Base-by-base conservation (phyloP, 371 early-diverging fungal genomes). In the Saksenaea oblongispora region DNA sequence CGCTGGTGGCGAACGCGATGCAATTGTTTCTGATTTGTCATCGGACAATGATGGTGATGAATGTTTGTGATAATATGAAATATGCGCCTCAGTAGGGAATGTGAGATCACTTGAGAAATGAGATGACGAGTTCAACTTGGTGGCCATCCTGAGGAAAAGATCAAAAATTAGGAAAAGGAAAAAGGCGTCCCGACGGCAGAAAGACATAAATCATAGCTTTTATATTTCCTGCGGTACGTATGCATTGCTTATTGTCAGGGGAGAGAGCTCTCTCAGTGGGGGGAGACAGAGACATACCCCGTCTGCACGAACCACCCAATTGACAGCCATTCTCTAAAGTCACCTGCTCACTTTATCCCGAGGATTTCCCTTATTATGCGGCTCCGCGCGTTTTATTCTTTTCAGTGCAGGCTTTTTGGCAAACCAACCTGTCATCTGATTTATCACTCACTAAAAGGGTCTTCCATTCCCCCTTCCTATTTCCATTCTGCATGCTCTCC, bases 271-370 rank as follows among this genome's bases (percentile, higher is more conserved):
- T 41, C 5, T 41, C 42, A 14, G 0, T 41, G 42, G 14, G 14
- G 42, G 42, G 42, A 17, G 42, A 13, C 5, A 1, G 14, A 17
- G 41, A n/a, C n/a, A 17, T 14, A 31, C 42, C 42, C 18, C 18
- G n/a, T 17, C 42, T 41, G 42, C 42, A 41, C 42, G 42, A 41
- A 41, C 42, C 42, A 41, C 42, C 42, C 42, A 41, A 41, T 41
- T 41, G 42, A 41, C 17, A 41, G 42, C 42, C 42, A 17, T 17
- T 41, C n/a, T 14, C 14, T 41, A 17, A 41, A 41, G 18, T 41
- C 42, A 41, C 42, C 42, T n/a, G 42, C 42, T 41, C 42, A 41
- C 42, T 41, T 41, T 41, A 41, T 41, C 42, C 42, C 42, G 42
- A 41, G 42, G 42, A 41, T 41, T 41, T 41, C 42, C 42, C 42